Percentiles rank a stretch among this genome's conserved stretches.
Evolutionary conservation across 179 eudicot genomes (phyloP).

Genomic region (Monotropa hypopitys): DNA sequence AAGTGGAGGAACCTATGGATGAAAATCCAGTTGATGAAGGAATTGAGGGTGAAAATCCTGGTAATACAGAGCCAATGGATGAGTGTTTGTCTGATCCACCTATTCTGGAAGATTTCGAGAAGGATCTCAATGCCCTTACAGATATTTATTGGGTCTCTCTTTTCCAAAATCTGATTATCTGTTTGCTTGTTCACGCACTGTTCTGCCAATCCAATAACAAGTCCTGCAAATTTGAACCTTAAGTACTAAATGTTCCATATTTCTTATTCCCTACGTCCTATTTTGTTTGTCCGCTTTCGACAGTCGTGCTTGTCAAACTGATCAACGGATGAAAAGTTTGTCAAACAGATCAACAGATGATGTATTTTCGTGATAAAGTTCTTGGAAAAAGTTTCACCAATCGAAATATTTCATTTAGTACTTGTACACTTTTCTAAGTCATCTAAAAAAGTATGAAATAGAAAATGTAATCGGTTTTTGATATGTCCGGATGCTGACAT

Average conservation of each 20-base stretch:
- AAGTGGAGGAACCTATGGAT: constrained; percentile 12
- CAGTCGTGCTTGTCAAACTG: not conserved
- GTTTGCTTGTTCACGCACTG: not conserved
- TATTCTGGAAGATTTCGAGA: constrained; percentile 22
- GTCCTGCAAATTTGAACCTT: not conserved
- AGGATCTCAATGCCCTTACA: constrained; percentile 42
- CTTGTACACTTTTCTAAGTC: not conserved
- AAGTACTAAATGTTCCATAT: not conserved
- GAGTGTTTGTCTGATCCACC: constrained; percentile 29
- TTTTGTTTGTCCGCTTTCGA: not conserved
- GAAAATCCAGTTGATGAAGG: constrained; percentile 1
- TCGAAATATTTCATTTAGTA: not conserved
- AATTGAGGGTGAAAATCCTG: constrained; percentile 8
- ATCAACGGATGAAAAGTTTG: not conserved
- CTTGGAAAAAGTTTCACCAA: not conserved
- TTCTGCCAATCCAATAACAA: not conserved
- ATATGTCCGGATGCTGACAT: not conserved
- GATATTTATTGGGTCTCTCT: constrained; percentile 73
- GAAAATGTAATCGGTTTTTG: not conserved
- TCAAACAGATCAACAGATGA: not conserved
- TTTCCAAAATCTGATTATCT: not conserved
- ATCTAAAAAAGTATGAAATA: not conserved
- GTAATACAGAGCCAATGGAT: constrained; percentile 30
- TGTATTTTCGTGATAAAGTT: not conserved
- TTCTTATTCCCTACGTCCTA: not conserved